Evolutionary conservation across 768 basidiomycete species (phyloP).

Genomic region (Cystofilobasidium bisporidii): DNA sequence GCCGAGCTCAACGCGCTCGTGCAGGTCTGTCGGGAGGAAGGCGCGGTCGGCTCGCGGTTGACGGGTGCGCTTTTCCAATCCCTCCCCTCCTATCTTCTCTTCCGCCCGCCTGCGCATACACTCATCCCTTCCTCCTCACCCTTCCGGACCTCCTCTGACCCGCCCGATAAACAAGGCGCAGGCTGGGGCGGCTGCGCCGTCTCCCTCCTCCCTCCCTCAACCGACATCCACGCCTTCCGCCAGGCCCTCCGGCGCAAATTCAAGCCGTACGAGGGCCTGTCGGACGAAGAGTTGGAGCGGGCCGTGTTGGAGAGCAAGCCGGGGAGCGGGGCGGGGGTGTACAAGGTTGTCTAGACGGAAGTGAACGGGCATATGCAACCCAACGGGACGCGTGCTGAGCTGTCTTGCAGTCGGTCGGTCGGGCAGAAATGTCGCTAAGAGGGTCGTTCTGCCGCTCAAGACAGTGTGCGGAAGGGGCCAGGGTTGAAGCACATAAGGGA

Average conservation of each 20-base stretch:
- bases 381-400: too few species aligned
- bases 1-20: slow-evolving; percentile 66
- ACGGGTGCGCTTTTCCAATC: slow-evolving; percentile 50
- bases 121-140: background rate
- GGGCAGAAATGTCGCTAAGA: too few species aligned
- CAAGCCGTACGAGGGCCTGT: slow-evolving; percentile 53
- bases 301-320: slow-evolving; percentile 76
- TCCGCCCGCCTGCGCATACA: too few species aligned
- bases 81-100: background rate
- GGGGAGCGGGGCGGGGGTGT: slow-evolving; percentile 59
- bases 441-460: too few species aligned
- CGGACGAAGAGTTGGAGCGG: slow-evolving; percentile 52
- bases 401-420: too few species aligned
- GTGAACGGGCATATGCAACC: too few species aligned
- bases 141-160: background rate
- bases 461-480: too few species aligned
- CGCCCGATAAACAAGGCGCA: slow-evolving; percentile 48
- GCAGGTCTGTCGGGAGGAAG: slow-evolving; percentile 54
- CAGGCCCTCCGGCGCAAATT: slow-evolving; percentile 53
- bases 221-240: slow-evolving; percentile 57
- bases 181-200: slow-evolving; percentile 90
- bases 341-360: slow-evolving; percentile 46
- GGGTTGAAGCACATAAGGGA: too few species aligned
- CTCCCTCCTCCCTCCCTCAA: slow-evolving; percentile 58
- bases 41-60: slow-evolving; percentile 71